A percentile compares a stretch with the other conserved stretches of the same genome.
These are phyloP conservation scores for Eucalyptus marginata DNA, from an alignment of 345 rosid species.

Conservation along the genomic window DNA sequence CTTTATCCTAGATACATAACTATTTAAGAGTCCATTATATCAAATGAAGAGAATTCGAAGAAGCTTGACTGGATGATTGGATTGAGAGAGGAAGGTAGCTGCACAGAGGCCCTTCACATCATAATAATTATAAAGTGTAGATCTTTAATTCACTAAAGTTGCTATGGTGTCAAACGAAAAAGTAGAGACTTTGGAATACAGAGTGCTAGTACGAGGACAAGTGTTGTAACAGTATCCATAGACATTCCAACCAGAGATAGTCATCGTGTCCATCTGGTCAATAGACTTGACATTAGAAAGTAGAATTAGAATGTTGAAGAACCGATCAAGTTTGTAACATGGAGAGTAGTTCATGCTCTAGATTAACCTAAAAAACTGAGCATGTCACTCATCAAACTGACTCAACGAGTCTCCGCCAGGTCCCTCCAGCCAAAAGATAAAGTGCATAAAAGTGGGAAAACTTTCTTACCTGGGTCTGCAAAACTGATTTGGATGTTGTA, in stretches of 20 bases:
- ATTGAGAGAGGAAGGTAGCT: not conserved
- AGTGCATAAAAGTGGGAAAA: not conserved
- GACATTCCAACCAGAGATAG: not conserved
- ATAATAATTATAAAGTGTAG: not conserved
- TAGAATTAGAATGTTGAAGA: not conserved
- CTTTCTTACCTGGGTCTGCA: constrained; percentile 51
- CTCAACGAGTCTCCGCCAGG: not conserved
- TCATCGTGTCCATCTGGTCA: not conserved
- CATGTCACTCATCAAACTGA: not conserved
- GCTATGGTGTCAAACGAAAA: not conserved
- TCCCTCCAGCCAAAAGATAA: not conserved
- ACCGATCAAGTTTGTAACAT: not conserved
- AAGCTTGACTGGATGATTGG: not conserved
- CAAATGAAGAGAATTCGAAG: not conserved
- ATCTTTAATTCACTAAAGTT: not conserved
- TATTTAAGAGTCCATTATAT: not conserved
- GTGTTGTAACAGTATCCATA: not conserved
- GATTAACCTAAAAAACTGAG: not conserved
- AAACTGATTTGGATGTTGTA: constrained; percentile 71
- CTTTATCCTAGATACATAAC: not conserved
- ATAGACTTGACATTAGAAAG: not conserved
- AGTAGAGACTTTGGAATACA: not conserved
- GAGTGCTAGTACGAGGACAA: not conserved
- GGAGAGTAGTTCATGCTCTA: not conserved
- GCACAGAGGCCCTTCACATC: not conserved